phyloP scores from a whole-genome alignment of 2,329 filamentous ascomycete genomes.

The Tolypocladium sp. region DNA sequence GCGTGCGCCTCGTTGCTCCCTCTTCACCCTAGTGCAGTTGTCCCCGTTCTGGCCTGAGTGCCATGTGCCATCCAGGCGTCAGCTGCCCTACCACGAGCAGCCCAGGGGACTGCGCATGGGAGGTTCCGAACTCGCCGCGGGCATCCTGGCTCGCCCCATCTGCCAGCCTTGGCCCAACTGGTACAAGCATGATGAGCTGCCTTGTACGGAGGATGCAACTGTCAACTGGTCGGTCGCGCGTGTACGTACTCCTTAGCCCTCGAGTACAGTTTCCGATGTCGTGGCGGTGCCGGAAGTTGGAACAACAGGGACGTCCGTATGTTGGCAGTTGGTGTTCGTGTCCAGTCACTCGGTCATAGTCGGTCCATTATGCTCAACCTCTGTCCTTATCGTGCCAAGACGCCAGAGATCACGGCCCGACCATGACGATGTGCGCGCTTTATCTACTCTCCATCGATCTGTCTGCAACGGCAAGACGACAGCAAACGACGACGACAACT shows the following conservation, averaged over 20 bases:
- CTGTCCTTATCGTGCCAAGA: background rate
- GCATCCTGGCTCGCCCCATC: background rate
- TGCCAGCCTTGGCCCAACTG: background rate
- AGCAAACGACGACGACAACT: too few species aligned
- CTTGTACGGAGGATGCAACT: background rate
- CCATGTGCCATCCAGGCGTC: constrained; percentile 1
- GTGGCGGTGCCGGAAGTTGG: background rate
- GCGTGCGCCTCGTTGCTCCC: background rate
- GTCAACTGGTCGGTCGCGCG: background rate
- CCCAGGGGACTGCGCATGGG: background rate
- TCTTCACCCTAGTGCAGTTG: background rate
- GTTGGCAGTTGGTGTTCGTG: background rate
- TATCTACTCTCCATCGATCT: background rate
- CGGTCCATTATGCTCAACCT: background rate
- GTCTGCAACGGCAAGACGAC: background rate
- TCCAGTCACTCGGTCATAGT: background rate
- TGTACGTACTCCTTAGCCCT: background rate
- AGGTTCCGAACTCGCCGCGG: constrained; percentile 3
- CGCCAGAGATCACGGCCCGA: background rate
- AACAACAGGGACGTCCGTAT: background rate
- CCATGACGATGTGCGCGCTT: background rate
- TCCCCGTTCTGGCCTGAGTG: background rate
- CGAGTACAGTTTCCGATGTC: background rate
- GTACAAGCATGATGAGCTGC: background rate
- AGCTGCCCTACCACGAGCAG: background rate